Percentiles rank a stretch among this genome's conserved stretches.
phyloP scores from a whole-genome alignment of 2,329 filamentous ascomycete genomes.

The Dactylellina haptotyla region DNA sequence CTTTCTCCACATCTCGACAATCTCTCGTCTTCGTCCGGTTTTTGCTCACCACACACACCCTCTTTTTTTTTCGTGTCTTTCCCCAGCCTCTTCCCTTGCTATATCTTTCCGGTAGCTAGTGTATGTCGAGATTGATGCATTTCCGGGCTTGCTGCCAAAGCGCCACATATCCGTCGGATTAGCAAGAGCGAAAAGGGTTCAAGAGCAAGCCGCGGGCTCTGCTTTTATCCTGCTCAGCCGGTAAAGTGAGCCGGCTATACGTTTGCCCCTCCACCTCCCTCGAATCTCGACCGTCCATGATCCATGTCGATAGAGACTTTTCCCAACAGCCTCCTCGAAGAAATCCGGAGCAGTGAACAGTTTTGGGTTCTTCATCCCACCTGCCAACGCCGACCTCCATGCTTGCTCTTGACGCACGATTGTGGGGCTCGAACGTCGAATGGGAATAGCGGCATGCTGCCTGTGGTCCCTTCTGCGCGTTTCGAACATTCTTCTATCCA shows the following conservation, averaged over 20 bases:
- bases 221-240: slow-evolving; percentile 49
- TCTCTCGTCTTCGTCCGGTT: slow-evolving; percentile 5
- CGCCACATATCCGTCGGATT: no score
- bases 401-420: slow-evolving; percentile 49
- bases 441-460: slow-evolving; percentile 48
- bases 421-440: slow-evolving; percentile 39
- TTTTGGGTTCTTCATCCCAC: slow-evolving; percentile 42
- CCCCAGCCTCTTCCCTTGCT: slow-evolving; percentile 15
- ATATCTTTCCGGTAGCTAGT: no score
- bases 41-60: neutral
- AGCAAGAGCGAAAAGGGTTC: slow-evolving; percentile 7
- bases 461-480: slow-evolving; percentile 30
- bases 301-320: slow-evolving; percentile 31
- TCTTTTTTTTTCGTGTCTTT: slow-evolving; percentile 1
- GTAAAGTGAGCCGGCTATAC: slow-evolving; percentile 51
- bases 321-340: slow-evolving; percentile 13
- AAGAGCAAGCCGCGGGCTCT: slow-evolving; percentile 11
- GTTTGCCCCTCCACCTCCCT: slow-evolving; percentile 35
- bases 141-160: no score
- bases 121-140: no score
- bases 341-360: slow-evolving; percentile 29
- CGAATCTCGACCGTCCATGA: slow-evolving; percentile 22
- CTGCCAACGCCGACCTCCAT: slow-evolving; percentile 46
- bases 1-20: slow-evolving; percentile 17
- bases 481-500: slow-evolving; percentile 38